These are phyloP conservation scores for Diaporthe sp. DNA, from an alignment of 2,329 filamentous ascomycete genomes.

Conservation along the genomic window DNA sequence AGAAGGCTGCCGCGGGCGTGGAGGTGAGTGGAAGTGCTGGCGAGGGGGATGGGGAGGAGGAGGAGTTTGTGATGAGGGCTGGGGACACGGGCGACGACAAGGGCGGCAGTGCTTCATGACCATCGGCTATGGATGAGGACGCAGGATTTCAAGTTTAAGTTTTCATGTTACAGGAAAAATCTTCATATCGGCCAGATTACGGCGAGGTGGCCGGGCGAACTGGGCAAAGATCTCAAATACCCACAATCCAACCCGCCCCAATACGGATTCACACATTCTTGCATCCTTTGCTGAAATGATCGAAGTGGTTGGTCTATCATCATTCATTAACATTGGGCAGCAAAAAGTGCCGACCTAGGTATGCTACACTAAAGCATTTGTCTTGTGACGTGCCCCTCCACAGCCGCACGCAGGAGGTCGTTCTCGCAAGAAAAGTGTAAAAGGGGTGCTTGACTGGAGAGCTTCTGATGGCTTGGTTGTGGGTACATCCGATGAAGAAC, in stretches of 20 bases:
- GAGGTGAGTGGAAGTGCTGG: conserved; percentile 49
- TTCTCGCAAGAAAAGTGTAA: not conserved
- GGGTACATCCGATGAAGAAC: not conserved
- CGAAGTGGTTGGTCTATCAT: not conserved
- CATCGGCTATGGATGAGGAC: not conserved
- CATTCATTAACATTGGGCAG: not conserved
- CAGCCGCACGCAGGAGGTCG: not conserved
- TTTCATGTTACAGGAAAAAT: too few relatives aligned
- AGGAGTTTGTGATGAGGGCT: conserved; percentile 33
- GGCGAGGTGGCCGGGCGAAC: not conserved
- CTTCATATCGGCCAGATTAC: too few relatives aligned
- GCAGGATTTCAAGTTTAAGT: too few relatives aligned
- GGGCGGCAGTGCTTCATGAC: conserved; percentile 28
- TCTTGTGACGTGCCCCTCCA: not conserved
- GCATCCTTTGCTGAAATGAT: too few relatives aligned
- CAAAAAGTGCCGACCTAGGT: not conserved
- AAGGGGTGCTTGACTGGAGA: not conserved
- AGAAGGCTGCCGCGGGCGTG: conserved; percentile 51
- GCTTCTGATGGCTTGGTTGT: too few relatives aligned
- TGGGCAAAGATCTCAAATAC: not conserved
- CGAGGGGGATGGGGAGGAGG: conserved; percentile 45
- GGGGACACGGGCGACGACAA: not conserved
- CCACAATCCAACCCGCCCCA: not conserved
- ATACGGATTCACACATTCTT: not conserved
- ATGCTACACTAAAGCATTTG: not conserved